A percentile compares a stretch with the other conserved stretches of the same genome.
These are phyloP conservation scores for Dothistroma septosporum DNA, from an alignment of 2,329 filamentous ascomycete species.

Conservation along the genomic window DNA sequence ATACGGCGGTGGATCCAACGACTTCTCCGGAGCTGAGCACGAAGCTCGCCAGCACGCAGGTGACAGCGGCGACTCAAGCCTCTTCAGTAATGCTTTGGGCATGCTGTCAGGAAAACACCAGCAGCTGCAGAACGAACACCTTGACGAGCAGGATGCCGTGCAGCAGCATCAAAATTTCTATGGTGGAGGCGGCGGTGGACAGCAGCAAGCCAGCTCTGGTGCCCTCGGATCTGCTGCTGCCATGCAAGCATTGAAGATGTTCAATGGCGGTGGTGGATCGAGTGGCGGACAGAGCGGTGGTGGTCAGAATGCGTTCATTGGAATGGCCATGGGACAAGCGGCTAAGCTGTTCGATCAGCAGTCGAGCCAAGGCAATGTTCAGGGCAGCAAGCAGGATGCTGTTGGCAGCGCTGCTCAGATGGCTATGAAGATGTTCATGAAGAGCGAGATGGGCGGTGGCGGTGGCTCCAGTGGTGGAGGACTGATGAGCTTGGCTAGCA, in stretches of 20 bases:
- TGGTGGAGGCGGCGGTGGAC: conserved; percentile 48
- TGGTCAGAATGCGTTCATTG: conserved; percentile 75
- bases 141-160: conserved; percentile 65
- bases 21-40: conserved; percentile 51
- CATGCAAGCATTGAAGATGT: conserved; percentile 77
- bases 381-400: conserved; percentile 72
- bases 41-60: conserved; percentile 55
- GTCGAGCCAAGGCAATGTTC: conserved; percentile 49
- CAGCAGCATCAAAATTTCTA: conserved; percentile 74
- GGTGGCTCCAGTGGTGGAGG: conserved; percentile 46
- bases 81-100: conserved; percentile 57
- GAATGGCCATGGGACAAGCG: conserved; percentile 59
- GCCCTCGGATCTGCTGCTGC: conserved; percentile 66
- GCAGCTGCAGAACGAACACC: conserved; percentile 46
- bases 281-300: conserved; percentile 33
- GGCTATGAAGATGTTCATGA: conserved; percentile 88
- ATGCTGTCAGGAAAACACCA: conserved; percentile 54
- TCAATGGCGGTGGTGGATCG: conserved; percentile 43
- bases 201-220: conserved; percentile 43
- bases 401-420: conserved; percentile 77
- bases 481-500: conserved; percentile 56
- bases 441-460: conserved; percentile 58
- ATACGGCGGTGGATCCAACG: conserved; percentile 43
- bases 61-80: conserved; percentile 44
- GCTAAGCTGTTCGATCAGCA: conserved; percentile 68